phyloP scores from a whole-genome alignment of 192 early-diverging fungal genomes.

The Chytriomyces hyalinus region DNA sequence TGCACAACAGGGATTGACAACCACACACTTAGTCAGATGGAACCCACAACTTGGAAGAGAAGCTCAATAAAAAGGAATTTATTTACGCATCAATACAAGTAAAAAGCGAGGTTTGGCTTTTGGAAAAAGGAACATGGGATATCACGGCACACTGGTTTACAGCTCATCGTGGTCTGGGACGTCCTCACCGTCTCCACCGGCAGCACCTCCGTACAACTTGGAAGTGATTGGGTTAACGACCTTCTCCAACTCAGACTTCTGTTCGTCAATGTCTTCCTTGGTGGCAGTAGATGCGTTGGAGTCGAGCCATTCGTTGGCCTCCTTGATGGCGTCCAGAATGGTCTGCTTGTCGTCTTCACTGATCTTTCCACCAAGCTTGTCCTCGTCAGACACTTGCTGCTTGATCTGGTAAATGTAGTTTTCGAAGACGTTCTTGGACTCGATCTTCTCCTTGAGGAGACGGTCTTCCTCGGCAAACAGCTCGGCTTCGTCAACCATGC shows the following conservation, averaged over 20 bases:
- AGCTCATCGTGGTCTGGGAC: slow-evolving; percentile 77
- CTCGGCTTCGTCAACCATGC: slow-evolving; percentile 97
- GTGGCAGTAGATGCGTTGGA: slow-evolving; percentile 77
- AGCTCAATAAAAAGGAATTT: no score
- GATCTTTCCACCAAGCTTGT: slow-evolving; percentile 85
- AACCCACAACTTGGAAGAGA: no score
- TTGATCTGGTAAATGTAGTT: slow-evolving; percentile 90
- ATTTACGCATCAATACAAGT: no score
- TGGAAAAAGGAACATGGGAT: no score
- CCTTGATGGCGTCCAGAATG: slow-evolving; percentile 82
- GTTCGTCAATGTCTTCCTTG: slow-evolving; percentile 98
- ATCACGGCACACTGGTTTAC: slow-evolving; percentile 41
- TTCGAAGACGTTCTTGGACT: slow-evolving; percentile 89
- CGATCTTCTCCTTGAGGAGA: slow-evolving; percentile 80
- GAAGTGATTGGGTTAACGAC: slow-evolving; percentile 92
- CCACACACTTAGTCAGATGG: no score
- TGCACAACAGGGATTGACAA: no score
- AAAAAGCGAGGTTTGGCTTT: no score
- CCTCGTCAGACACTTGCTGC: slow-evolving; percentile 84
- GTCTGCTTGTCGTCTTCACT: slow-evolving; percentile 87
- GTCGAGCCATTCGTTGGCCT: slow-evolving; percentile 83
- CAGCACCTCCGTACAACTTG: slow-evolving; percentile 82
- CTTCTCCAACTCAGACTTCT: slow-evolving; percentile 91
- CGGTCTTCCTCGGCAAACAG: slow-evolving; percentile 90
- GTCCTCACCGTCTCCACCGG: slow-evolving; percentile 49